Evolutionary conservation across 176 grass and related monocot species (phyloP).

Genomic region (Aegilops bicornis): DNA sequence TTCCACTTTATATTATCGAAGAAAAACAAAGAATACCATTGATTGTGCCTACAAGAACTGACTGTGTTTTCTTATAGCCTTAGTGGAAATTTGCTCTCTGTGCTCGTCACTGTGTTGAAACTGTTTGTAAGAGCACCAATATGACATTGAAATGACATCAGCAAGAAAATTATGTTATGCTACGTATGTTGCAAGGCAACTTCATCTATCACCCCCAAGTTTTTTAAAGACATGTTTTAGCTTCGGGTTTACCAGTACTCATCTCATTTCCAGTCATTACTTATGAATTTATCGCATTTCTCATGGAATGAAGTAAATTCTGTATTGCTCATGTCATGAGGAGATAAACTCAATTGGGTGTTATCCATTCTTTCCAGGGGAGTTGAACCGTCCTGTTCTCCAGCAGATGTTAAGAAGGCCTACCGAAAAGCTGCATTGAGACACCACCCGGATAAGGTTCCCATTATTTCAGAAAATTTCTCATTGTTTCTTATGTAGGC

Average conservation of each 20-base stretch:
- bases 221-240: neutral
- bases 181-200: neutral
- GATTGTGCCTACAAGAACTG: neutral
- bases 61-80: neutral
- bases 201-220: neutral
- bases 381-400: constrained; percentile 68
- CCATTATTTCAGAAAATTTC: neutral
- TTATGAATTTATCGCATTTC: neutral
- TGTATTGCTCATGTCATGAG: constrained; percentile 26
- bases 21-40: neutral
- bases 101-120: constrained; percentile 4
- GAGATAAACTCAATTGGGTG: constrained; percentile 27
- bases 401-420: constrained; percentile 86
- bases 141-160: neutral
- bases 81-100: neutral
- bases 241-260: neutral
- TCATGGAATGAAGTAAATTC: constrained; percentile 23
- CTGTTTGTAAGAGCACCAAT: neutral
- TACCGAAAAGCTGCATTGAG: constrained; percentile 93
- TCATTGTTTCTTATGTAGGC: constrained; percentile 13
- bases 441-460: constrained; percentile 95
- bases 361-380: constrained; percentile 53
- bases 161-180: neutral
- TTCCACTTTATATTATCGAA: constrained; percentile 5
- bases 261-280: neutral